Base-by-base conservation (phyloP, 2,329 filamentous ascomycete species). In the Fusarium sp. region DNA sequence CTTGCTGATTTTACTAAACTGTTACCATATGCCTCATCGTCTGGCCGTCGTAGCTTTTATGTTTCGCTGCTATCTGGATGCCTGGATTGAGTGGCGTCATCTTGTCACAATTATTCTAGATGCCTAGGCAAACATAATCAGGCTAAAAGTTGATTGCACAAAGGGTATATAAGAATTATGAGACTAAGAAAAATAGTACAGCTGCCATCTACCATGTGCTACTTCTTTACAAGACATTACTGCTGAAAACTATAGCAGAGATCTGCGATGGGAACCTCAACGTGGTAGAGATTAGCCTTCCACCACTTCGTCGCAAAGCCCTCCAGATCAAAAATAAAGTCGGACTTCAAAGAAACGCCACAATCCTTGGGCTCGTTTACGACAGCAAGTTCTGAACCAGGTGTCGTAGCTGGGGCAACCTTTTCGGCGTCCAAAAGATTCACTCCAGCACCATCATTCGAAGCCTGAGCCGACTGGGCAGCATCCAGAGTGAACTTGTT, bases 401-500 rank as follows among this genome's bases (percentile, higher is more conserved):
- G 24, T 24, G 41, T 50, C 14, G n/a, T 35, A 18, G 20, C 54
- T 28, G 55, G 41, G 9, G 54, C 39, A 8, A n/a, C 55, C 24
- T 33, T 35, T 11, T 50, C 20, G 9, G 24, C 55, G 7, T 58
- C 33, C 31, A 50, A 35, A 12, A 58, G 55, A 12, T 58, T 36
- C 12, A 58, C 41, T 28, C 41, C 55, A 15, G 55, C 42, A 24
- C 55, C 41, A 7, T 12, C 47, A 5, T 38, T 60, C 2, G 53
- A 67, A 31, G 53, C 62, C 39, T 66, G 51, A 0, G 53, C 64
- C 1, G 38, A 44, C 20, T 67, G 64, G 1, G 22, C 44, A 2
- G 62, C 64, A 22, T 66, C 63, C 7, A 67, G 18, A 22, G 44
- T 67, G 14, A 67, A 67, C 62, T 67, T 67, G 22, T 67, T 67